These are phyloP conservation scores for Durio zibethinus DNA, from an alignment of 345 rosid genomes.

Conservation along the genomic window DNA sequence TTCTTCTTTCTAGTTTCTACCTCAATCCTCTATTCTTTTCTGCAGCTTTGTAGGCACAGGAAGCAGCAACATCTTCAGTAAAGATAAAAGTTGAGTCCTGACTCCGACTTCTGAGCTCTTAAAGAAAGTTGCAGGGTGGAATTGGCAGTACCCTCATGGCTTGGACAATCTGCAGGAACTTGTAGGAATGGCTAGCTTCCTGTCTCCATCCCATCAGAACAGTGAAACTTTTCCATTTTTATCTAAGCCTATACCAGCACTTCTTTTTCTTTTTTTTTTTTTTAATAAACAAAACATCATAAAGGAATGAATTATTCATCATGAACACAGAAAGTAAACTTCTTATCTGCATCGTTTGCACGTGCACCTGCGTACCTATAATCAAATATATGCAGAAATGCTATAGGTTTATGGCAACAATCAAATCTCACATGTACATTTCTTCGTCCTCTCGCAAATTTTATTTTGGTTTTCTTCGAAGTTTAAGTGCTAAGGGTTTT, in stretches of 20 bases:
- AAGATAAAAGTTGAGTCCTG: conserved; percentile 16
- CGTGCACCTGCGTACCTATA: too few species aligned
- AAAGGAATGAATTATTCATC: too few species aligned
- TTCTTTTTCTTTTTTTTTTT: too few species aligned
- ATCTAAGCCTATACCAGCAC: too few species aligned
- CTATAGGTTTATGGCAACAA: not conserved
- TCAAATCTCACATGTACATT: not conserved
- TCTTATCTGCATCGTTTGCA: too few species aligned
- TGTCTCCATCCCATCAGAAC: too few species aligned
- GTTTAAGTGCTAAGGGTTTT: not conserved
- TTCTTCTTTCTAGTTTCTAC: not conserved
- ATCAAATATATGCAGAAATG: too few species aligned
- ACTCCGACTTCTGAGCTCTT: not conserved
- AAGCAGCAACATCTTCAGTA: conserved; percentile 9
- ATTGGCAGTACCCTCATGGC: not conserved
- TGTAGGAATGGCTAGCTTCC: too few species aligned
- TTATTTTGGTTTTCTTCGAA: not conserved
- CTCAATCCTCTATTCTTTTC: not conserved
- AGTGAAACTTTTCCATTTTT: too few species aligned
- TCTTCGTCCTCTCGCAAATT: not conserved
- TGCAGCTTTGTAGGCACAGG: not conserved
- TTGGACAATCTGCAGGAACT: too few species aligned
- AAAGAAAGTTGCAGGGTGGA: conserved; percentile 10
- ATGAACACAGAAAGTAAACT: too few species aligned
- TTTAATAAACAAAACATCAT: too few species aligned